A percentile compares a stretch with the other conserved stretches of the same genome.
These are phyloP conservation scores for Solanum piurae DNA, from an alignment of 257 asterid genomes.

Conservation along the genomic window DNA sequence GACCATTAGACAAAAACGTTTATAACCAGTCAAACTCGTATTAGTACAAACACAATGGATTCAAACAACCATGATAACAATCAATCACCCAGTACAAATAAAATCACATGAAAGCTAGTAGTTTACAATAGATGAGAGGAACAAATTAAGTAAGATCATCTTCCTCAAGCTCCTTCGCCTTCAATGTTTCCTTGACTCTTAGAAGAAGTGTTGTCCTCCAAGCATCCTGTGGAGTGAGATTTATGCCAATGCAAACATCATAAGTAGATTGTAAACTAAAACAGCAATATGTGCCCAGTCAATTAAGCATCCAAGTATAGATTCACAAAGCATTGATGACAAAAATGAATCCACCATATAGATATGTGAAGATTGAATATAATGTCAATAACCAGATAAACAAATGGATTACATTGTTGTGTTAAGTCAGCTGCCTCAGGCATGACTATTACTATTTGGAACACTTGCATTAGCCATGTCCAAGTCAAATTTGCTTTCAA, in stretches of 20 bases:
- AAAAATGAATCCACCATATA: neutral
- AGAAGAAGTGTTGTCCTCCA: slow-evolving; percentile 88
- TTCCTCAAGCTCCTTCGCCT: slow-evolving; percentile 91
- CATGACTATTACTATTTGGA: neutral
- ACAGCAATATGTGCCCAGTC: neutral
- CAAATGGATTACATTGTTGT: neutral
- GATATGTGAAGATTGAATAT: neutral
- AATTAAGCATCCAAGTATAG: neutral
- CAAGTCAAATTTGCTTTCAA: neutral
- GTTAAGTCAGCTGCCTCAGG: neutral
- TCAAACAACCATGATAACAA: neutral
- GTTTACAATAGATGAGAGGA: neutral
- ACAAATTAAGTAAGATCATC: slow-evolving; percentile 72
- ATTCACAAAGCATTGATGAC: neutral
- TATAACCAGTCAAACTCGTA: neutral
- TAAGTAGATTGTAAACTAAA: neutral
- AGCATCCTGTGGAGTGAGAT: slow-evolving; percentile 44
- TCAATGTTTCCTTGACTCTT: slow-evolving; percentile 91
- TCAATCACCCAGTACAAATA: neutral
- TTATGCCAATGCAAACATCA: neutral
- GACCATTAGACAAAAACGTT: neutral
- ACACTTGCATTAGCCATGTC: neutral
- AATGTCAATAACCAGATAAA: neutral
- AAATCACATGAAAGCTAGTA: neutral
- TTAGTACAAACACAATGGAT: neutral